Base-by-base conservation (phyloP, 1,284 basidiomycete species). In the Trametes hirsuta region DNA sequence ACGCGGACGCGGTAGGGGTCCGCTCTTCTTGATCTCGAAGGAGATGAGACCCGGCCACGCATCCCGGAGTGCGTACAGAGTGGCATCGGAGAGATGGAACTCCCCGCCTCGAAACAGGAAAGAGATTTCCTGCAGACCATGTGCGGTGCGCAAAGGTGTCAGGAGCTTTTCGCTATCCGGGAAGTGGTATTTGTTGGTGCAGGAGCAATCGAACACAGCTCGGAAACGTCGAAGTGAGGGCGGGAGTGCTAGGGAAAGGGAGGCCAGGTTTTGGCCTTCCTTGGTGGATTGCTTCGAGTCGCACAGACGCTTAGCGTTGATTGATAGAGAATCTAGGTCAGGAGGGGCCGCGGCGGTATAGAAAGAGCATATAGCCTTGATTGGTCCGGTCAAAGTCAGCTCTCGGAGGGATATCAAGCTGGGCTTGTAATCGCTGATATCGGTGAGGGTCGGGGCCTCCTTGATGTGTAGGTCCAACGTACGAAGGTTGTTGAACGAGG, bases 31-130 rank as follows among this genome's bases (percentile, higher is more conserved):
- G 44, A 52, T 15, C 51, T 42, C 39, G 14, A 58, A 48, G 18
- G 39, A 30, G 25, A 34, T 22, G 22, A 58, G 56, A 0, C 42
- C 46, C 9, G 56, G 56, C 45, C 56, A 58, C 12, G 55, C 49
- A 14, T 25, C 41, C 8, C 15, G 14, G 25, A 58, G 11, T 1
- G 36, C 55, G 5, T 4, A 11, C 18, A 58, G 48, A 4, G 44
- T 30, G 22, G 18, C 35, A 36, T 52, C 49, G 2, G n/a, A 10
- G 36, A 58, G 22, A 25, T 58, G 36, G 8, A 42, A 21, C 45
- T 9, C 21, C 15, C 5, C 35, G 24, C n/a, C 39, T 21, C 30
- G 34, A 39, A 41, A 53, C 30, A 15, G 10, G 30, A 52, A 35
- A 3, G 22, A 25, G 5, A 52, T 21, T n/a, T 9, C 36, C 25